Base-by-base conservation (phyloP, 1,284 basidiomycete species). In the Athelia sp. region DNA sequence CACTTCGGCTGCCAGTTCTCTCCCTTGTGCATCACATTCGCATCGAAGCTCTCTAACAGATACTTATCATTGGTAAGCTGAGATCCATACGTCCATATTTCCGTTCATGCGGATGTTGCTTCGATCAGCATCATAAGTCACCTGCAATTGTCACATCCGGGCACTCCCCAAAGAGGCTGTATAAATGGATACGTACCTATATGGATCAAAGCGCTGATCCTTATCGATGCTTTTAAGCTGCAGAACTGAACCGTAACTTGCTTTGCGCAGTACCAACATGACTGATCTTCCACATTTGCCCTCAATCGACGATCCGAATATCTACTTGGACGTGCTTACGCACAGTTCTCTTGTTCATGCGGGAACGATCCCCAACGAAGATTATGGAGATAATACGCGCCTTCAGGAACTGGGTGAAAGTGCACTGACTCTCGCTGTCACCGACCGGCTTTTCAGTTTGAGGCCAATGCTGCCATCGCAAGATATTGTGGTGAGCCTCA, bases 251-350 rank as follows among this genome's bases (percentile, higher is more conserved):
- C 10, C 11, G 21, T 13, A 11, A 11, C 10, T 19, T 19, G 13
- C 19, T 19, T 43, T 21, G 13, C 40, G 14, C 11, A 21, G 13
- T 19, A 13, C 14, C 40, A 22, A 29, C 43, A 51, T 32, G 26
- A 14, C 34, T 54, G 19, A 45, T 23, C 43, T 61, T 9, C 61
- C 61, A 15, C 49, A 68, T 21, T 62, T 76, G 10, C 79, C 79
- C 2, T 60, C 66, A 50, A 75, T 81, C 54, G 70, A 73, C 17
- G 78, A 47, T 54, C 67, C 3, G 76, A 81, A 44, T n/a, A 61
- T 80, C 46, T 58, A 76, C 38, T 70, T 82, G 43, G 78, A 79
- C 54, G 68, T 82, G 44, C 74, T 68, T 58, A 75, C 71, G 0
- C 76, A 80, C 45, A 57, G 55, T 22, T 68, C 73, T 31, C 53